Evolutionary conservation across 768 basidiomycete species (phyloP).

Genomic region (Suillus hirtellus): DNA sequence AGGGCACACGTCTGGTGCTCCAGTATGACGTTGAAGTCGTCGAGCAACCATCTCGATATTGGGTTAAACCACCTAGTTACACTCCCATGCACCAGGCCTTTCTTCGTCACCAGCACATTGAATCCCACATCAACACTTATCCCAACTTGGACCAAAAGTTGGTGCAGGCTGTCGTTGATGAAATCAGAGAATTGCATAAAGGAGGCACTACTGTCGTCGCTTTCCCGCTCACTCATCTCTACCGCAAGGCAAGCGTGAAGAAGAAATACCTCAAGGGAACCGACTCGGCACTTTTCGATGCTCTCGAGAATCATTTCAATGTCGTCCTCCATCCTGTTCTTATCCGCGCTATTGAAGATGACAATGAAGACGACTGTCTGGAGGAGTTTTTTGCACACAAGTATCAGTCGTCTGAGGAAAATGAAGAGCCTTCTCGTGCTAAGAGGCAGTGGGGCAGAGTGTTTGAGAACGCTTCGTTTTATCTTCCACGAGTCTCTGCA

Average conservation of each 20-base stretch:
- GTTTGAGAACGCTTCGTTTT: background rate
- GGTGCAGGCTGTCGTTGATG: background rate
- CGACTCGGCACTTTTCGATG: background rate
- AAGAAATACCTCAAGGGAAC: background rate
- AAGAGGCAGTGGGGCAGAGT: background rate
- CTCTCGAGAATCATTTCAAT: background rate
- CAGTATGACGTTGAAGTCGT: background rate
- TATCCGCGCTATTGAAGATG: background rate
- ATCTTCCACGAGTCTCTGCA: background rate
- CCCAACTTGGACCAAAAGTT: background rate
- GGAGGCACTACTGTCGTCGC: background rate
- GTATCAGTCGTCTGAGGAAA: background rate
- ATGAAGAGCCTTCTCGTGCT: background rate
- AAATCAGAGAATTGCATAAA: background rate
- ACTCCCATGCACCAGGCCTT: background rate
- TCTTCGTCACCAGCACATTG: background rate
- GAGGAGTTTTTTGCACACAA: background rate
- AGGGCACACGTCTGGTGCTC: background rate
- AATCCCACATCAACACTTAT: background rate
- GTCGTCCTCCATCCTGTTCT: background rate
- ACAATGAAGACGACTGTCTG: background rate
- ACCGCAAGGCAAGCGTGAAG: background rate
- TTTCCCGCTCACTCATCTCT: background rate
- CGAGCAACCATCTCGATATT: background rate
- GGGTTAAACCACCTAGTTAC: background rate